Base-by-base conservation (phyloP, 2,329 filamentous ascomycete species). In the Zymoseptoria passerinii region DNA sequence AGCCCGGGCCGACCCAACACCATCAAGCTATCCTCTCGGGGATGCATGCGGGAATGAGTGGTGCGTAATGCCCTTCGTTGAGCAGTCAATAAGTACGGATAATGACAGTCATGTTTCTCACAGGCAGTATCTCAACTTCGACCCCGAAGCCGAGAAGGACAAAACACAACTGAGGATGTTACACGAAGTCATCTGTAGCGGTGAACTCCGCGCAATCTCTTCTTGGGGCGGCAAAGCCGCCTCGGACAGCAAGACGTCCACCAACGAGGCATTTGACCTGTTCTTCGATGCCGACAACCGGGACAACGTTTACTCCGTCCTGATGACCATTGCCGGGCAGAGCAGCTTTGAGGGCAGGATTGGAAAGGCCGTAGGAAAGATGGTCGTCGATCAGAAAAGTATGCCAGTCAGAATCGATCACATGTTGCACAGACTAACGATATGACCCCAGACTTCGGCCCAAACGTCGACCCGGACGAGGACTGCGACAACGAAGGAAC, bases 61-160 rank as follows among this genome's bases (percentile, higher is more conserved):
- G 23, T 23, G 2, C 23, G 23, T 23, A 23, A 23, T 23, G 4
- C 23, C 4, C 23, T 23, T 23, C 23, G 4, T 23, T 23, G 23
- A 23, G 23, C 23, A 23, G 23, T 4, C 4, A 23, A 23, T 23
- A 4, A 3, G 23, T 4, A 23, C 23, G 2, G 2, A 23, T 23
- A 23, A 2, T 23, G 23, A 23, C 23, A 23, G 23, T 23, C 23
- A 23, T 4, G 23, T 23, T 23, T 4, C 23, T 23, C 23, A 4
- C 23, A 23, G 23, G 62, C 59, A 62, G 55, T 65, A 65, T 58
- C 60, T 65, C 53, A 65, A 64, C 50, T 65, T 65, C 62, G 54
- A 64, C 35, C 29, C 60, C 13, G 18, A 50, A 19, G 50, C 55
- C 50, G 55, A 54, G 28, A 59, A 52, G 13, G 63, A 65, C 40